These are phyloP conservation scores for Gnaphalium uliginosum DNA, from an alignment of 129 eudicot species.

Conservation along the genomic window DNA sequence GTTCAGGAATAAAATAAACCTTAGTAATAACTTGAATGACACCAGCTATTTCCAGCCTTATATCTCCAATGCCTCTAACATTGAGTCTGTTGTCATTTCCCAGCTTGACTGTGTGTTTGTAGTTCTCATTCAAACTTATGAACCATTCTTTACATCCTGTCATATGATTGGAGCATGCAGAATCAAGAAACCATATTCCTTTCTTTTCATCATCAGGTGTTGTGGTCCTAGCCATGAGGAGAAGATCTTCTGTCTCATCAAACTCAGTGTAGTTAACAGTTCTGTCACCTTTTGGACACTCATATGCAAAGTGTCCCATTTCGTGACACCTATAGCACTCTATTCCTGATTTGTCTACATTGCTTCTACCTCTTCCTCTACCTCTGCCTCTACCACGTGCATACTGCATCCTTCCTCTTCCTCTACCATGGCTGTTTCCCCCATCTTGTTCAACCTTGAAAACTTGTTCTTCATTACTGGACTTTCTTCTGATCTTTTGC, in stretches of 20 bases:
- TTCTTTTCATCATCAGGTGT: not conserved
- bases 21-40: not conserved
- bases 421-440: too few relatives aligned
- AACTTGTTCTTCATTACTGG: too few relatives aligned
- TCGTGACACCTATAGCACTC: not conserved
- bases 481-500: too few relatives aligned
- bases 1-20: not conserved
- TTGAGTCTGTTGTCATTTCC: not conserved
- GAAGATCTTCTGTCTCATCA: not conserved
- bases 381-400: not conserved
- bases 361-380: not conserved
- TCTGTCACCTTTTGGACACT: not conserved
- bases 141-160: not conserved
- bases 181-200: not conserved
- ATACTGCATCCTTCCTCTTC: too few relatives aligned
- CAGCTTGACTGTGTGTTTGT: not conserved
- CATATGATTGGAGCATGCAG: not conserved
- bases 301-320: not conserved
- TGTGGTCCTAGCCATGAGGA: not conserved
- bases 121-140: not conserved
- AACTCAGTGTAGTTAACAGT: not conserved
- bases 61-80: conserved; percentile 1
- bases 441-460: too few relatives aligned
- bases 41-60: not conserved
- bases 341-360: not conserved